Base-by-base conservation (phyloP, 495 filamentous ascomycete species). In the Aspergillus taichungensis region DNA sequence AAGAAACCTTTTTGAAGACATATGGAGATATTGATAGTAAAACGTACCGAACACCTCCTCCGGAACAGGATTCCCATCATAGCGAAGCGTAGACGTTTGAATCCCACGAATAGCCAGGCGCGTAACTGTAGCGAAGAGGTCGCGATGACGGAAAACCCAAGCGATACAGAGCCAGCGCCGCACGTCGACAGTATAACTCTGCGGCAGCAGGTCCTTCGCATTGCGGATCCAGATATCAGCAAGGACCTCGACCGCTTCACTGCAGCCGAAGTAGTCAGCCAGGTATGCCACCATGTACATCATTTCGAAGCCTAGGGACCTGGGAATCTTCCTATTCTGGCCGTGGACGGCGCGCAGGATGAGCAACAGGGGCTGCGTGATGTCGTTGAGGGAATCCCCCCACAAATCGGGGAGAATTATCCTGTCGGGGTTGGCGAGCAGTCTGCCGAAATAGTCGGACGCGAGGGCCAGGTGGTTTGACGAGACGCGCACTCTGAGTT, bases 311-410 rank as follows among this genome's bases (percentile, higher is more conserved):
- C 53, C 44, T 1, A 75, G 34, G 0, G 41, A 30, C 4, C 50
- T 40, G 0, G 74, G 74, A 5, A 78, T 62, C 9, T 63, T 54
- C 31, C 56, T 43, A 2, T 62, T 68, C 0, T 60, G 61, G 31
- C 60, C 47, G 55, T 80, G 76, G 8, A 80, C 58, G 8, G 72
- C 57, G 36, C 73, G 62, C 44, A 80, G 48, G 6, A 77, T 50
- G 28, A 71, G 64, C 29, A 59, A 55, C 10, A 77, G 49, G 0
- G 73, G 69, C 3, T 54, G 18, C 18, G 18, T 52, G 37, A 55
- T 52, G 37, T 75, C 63, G 12, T 39, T 46, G n/a, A 51, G 46
- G 18, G 4, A 24, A 2, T 24, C 18, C 4, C 4, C 18, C 18
- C 18, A 8, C 50, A 43, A 2, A 68, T 43, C 12, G 51, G 30